Base-by-base conservation (phyloP, 2,329 filamentous ascomycete genomes). In the Fusarium incarnatum region DNA sequence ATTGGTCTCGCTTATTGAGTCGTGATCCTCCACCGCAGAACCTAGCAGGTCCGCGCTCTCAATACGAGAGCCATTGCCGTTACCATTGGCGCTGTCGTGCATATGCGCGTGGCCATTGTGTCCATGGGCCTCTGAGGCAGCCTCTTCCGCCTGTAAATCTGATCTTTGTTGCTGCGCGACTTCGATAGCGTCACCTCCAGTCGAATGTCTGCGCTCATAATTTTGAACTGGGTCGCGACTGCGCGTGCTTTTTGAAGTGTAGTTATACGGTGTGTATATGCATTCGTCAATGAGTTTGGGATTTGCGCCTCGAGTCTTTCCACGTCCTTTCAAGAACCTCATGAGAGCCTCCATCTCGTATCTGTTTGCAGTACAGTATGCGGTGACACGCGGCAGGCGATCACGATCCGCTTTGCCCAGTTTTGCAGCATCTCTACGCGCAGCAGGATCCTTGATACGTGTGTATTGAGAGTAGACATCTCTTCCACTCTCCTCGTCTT, bases 391-490 rank as follows among this genome's bases (percentile, higher is more conserved):
- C 8, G 96, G 96, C 59, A 99, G 82, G 68, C 91, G 88, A 69
- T 94, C 92, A 60, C 96, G 88, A 79, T 99, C 96, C 41, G 95
- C 94, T 80, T 98, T 99, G 40, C 96, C 96, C 42, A 99, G 81
- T 59, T 94, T 86, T 28, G 96, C 96, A 18, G 96, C 96, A 84
- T 98, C 95, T 75, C 96, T 88, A 67, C 96, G 86, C 11, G 96
- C 96, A 1, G 92, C 97, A 1, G 95, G 94, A 77, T 99, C 96
- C 80, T 98, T 98, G 82, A 99, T 99, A 46, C 96, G 88, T 11
- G 95, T 97, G 79, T 98, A 98, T 79, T 99, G 96, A 27, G 94
- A 95, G 82, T 99, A 99, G 32, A 99, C 96, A 78, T 99, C 96
- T 70, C 94, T 87, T 12, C 94, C 94, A 76, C 93, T 96, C 80